Conservation (phyloP, 345 rosid species). For the Dovyalis caffra region DNA sequence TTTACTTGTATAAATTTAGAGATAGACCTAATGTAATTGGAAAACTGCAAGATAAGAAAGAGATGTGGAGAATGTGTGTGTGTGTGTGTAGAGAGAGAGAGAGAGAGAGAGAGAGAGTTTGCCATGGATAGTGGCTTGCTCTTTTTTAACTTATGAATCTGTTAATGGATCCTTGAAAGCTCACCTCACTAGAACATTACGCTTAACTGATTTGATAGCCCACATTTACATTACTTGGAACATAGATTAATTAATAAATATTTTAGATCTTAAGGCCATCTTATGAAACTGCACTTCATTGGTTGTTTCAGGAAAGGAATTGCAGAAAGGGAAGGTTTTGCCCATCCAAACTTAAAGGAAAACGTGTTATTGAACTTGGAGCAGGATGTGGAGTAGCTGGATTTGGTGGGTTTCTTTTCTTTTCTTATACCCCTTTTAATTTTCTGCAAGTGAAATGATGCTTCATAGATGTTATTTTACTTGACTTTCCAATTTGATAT, state of each 20-base stretch:
- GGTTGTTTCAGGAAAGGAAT: slow-evolving; percentile 65
- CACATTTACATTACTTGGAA: not conserved
- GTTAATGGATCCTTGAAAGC: no score
- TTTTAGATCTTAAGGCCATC: not conserved
- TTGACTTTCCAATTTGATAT: slow-evolving; percentile 6
- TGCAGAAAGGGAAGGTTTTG: slow-evolving; percentile 82
- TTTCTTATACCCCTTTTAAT: not conserved
- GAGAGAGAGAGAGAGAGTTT: no score
- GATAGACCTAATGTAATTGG: not conserved
- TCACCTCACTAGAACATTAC: no score
- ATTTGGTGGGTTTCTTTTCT: slow-evolving; percentile 58
- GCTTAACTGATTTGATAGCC: not conserved
- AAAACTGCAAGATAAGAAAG: no score
- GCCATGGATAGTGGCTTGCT: no score
- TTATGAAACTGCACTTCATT: slow-evolving; percentile 4
- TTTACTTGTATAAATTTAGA: no score
- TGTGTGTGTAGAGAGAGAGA: no score
- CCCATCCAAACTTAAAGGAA: slow-evolving; percentile 82
- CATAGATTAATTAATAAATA: not conserved
- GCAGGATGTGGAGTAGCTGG: slow-evolving; percentile 98
- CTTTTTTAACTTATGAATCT: no score
- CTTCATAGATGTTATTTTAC: not conserved
- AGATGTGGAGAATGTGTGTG: no score
- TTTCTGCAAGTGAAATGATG: not conserved
- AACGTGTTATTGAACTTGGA: slow-evolving; percentile 87